These are phyloP conservation scores for Macrophomina tecta DNA, from an alignment of 2,329 filamentous ascomycete genomes.

Conservation along the genomic window DNA sequence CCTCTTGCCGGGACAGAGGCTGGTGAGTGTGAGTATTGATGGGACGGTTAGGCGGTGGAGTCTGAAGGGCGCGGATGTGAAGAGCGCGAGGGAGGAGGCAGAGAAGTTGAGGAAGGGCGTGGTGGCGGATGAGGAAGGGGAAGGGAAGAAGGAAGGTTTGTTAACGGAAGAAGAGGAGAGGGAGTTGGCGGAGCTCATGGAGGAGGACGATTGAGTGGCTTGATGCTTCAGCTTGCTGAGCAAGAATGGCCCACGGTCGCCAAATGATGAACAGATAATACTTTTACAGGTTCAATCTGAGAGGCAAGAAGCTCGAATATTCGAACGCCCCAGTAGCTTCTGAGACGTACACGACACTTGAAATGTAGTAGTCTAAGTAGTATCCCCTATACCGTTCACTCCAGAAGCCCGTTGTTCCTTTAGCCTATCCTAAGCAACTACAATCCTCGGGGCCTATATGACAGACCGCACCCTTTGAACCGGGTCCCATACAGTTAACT, in stretches of 20 bases:
- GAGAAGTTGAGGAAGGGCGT: constrained; percentile 57
- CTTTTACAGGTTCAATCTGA: neutral
- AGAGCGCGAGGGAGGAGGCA: constrained; percentile 58
- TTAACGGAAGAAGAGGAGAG: constrained; percentile 91
- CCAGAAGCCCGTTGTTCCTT: neutral
- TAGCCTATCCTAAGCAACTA: too few relatives aligned
- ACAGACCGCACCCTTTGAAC: neutral
- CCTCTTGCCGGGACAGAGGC: constrained; percentile 60
- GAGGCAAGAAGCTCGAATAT: neutral
- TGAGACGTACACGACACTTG: too few relatives aligned
- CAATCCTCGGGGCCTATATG: neutral
- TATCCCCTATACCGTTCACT: neutral
- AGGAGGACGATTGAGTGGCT: constrained; percentile 62
- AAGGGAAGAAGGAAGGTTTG: constrained; percentile 56
- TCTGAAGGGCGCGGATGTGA: constrained; percentile 66
- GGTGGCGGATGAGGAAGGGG: constrained; percentile 53
- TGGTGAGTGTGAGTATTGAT: constrained; percentile 85
- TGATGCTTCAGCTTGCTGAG: neutral
- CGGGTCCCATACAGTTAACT: neutral
- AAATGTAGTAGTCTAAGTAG: neutral
- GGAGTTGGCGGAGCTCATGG: constrained; percentile 91
- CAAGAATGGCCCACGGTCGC: too few relatives aligned
- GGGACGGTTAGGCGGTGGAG: constrained; percentile 87
- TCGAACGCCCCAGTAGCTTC: too few relatives aligned
- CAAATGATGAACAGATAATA: neutral